Evolutionary conservation across 257 asterid species (phyloP).

Genomic region (Lavandula angustifolia): DNA sequence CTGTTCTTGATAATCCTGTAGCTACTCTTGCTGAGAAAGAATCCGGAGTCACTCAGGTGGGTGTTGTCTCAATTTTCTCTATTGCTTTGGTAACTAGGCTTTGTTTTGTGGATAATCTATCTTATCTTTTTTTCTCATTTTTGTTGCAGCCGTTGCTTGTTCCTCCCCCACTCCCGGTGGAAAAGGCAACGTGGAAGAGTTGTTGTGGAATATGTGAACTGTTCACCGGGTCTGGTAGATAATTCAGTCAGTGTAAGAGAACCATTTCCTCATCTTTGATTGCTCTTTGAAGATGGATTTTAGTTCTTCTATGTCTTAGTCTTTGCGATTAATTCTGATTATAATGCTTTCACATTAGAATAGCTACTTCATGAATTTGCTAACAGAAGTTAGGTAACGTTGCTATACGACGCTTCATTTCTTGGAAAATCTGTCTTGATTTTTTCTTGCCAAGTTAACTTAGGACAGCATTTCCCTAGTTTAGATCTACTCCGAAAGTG

Average conservation of each 20-base stretch:
- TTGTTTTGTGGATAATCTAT: neutral
- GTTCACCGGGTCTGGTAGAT: slow-evolving; percentile 55
- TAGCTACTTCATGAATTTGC: too few relatives aligned
- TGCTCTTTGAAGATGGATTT: neutral
- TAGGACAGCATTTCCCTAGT: too few relatives aligned
- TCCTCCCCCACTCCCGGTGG: slow-evolving; percentile 36
- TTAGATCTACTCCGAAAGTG: too few relatives aligned
- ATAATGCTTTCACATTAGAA: too few relatives aligned
- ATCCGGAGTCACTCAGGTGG: slow-evolving; percentile 49
- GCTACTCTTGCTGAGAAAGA: slow-evolving; percentile 36
- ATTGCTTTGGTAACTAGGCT: neutral
- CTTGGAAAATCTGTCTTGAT: too few relatives aligned
- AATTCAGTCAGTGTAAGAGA: slow-evolving; percentile 33
- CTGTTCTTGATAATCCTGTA: too few relatives aligned
- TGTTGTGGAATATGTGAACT: slow-evolving; percentile 74
- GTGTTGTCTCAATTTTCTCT: slow-evolving; percentile 28
- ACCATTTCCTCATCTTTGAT: neutral
- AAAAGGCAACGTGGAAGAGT: slow-evolving; percentile 61
- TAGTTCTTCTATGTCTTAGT: too few relatives aligned
- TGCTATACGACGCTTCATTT: too few relatives aligned
- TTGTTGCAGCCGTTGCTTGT: slow-evolving; percentile 45
- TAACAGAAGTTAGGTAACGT: too few relatives aligned
- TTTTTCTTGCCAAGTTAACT: too few relatives aligned
- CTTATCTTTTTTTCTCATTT: neutral
- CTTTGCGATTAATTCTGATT: too few relatives aligned